These are phyloP conservation scores for Phytophthora aleatoria DNA, from an alignment of 352 stramenopile genomes.

Conservation along the genomic window DNA sequence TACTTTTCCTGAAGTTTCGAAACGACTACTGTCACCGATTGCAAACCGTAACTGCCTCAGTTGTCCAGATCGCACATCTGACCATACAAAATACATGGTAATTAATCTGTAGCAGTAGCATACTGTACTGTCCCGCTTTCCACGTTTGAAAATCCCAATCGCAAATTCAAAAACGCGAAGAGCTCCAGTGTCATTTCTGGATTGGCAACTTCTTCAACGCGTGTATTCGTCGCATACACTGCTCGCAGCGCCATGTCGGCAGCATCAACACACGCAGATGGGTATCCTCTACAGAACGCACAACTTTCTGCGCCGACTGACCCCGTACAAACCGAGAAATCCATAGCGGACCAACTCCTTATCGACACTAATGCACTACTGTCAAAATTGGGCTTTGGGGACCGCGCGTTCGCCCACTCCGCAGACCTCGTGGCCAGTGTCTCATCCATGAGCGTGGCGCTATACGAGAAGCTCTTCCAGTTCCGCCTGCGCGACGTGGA, in stretches of 20 bases:
- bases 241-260: slow-evolving; percentile 8
- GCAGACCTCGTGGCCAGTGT: slow-evolving; percentile 86
- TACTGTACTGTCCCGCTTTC: slow-evolving; percentile 24
- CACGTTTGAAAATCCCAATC: slow-evolving; percentile 26
- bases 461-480: slow-evolving; percentile 92
- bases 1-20: slow-evolving; percentile 24
- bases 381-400: slow-evolving; percentile 74
- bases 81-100: slow-evolving; percentile 11
- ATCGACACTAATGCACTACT: slow-evolving; percentile 80
- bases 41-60: not conserved
- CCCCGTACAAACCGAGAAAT: slow-evolving; percentile 16
- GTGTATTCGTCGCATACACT: slow-evolving; percentile 15
- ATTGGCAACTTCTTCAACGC: slow-evolving; percentile 12
- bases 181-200: slow-evolving; percentile 15
- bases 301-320: slow-evolving; percentile 4
- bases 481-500: slow-evolving; percentile 76
- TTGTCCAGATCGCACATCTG: slow-evolving; percentile 15
- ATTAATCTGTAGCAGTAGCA: slow-evolving; percentile 18
- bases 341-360: slow-evolving; percentile 22
- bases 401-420: slow-evolving; percentile 73
- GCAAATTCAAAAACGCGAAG: slow-evolving; percentile 13
- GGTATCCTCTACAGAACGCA: slow-evolving; percentile 10
- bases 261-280: not conserved
- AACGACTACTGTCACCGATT: slow-evolving; percentile 16
- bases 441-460: slow-evolving; percentile 91